These are phyloP conservation scores for Neonectria magnoliae DNA, from an alignment of 2,329 filamentous ascomycete species.

Conservation along the genomic window DNA sequence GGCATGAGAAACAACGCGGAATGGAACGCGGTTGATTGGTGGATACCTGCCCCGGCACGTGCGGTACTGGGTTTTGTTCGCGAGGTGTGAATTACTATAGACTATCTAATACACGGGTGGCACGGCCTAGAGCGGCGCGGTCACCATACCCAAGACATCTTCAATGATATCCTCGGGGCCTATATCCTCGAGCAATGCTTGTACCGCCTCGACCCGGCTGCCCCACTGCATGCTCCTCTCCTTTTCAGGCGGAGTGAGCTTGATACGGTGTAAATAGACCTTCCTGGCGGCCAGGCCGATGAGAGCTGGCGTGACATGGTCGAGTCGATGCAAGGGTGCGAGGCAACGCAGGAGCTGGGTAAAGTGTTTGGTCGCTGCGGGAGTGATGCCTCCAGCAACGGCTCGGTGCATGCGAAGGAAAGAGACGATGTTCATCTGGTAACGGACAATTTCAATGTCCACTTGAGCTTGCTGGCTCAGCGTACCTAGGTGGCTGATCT, in stretches of 20 bases:
- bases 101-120: constrained; percentile 41
- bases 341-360: constrained; percentile 75
- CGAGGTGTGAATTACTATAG: constrained; percentile 41
- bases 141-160: constrained; percentile 68
- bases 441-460: constrained; percentile 81
- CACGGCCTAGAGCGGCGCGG: constrained; percentile 55
- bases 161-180: constrained; percentile 72
- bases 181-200: constrained; percentile 70
- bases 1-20: constrained; percentile 33
- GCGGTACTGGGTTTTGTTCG: constrained; percentile 34
- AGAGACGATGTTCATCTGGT: constrained; percentile 86
- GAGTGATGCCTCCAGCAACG: constrained; percentile 80
- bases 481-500: constrained; percentile 69
- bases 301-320: constrained; percentile 85
- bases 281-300: constrained; percentile 85
- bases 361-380: constrained; percentile 82
- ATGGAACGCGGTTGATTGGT: constrained; percentile 26
- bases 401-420: constrained; percentile 91
- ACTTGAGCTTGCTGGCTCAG: constrained; percentile 68
- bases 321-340: constrained; percentile 81
- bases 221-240: constrained; percentile 96
- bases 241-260: constrained; percentile 72
- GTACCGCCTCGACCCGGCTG: constrained; percentile 77
- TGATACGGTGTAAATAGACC: constrained; percentile 86
- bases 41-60: constrained; percentile 29